phyloP scores from a whole-genome alignment of 129 eudicot genomes.

The Solidago caesia region DNA sequence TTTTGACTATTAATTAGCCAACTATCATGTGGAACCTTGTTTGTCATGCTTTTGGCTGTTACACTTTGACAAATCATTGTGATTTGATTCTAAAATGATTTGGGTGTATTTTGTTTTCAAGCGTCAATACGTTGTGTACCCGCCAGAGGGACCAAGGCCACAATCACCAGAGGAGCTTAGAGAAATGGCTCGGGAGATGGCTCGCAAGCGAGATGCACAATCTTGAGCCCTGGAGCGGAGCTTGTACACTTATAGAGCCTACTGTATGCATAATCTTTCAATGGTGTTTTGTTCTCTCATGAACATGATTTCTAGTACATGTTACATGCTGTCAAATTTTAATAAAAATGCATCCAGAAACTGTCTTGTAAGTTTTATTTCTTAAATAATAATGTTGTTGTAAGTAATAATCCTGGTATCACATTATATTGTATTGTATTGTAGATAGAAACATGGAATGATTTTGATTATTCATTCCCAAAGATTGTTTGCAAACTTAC shows the following conservation, averaged over 20 bases:
- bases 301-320: slow-evolving; percentile 20
- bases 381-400: slow-evolving; percentile 21
- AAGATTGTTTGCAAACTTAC: too few relatives aligned
- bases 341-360: slow-evolving; percentile 26
- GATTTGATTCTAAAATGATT: neutral
- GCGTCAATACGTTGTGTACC: slow-evolving; percentile 88
- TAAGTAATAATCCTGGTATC: neutral
- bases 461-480: neutral
- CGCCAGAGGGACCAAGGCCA: slow-evolving; percentile 83
- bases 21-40: too few relatives aligned
- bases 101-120: slow-evolving; percentile 23
- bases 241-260: slow-evolving; percentile 12
- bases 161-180: slow-evolving; percentile 93
- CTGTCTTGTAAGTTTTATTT: neutral
- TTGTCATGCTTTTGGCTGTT: neutral
- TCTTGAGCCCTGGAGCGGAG: slow-evolving; percentile 20
- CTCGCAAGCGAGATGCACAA: slow-evolving; percentile 59
- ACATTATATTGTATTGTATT: neutral
- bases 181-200: slow-evolving; percentile 90
- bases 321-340: slow-evolving; percentile 9
- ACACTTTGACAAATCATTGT: neutral
- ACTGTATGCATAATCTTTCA: slow-evolving; percentile 12
- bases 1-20: too few relatives aligned
- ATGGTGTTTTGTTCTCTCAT: neutral
- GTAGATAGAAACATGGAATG: neutral